Conservation (phyloP, 2,329 filamentous ascomycete species). For the Blastomyces silverae region DNA sequence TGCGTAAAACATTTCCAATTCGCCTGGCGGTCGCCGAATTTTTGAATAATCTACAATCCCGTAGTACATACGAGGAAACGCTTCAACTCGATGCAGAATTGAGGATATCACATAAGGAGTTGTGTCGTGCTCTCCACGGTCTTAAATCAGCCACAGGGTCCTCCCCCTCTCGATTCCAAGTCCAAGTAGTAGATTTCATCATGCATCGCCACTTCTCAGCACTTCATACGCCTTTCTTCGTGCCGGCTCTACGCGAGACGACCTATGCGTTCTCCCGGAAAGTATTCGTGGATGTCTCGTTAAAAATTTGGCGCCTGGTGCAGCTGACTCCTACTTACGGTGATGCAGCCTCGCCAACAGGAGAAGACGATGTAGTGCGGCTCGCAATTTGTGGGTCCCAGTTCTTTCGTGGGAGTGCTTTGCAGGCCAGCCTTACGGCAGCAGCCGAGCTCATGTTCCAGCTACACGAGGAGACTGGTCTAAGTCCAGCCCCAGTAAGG, state of each 20-base stretch:
- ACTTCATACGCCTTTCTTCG: conserved; percentile 30
- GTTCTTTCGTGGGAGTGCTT: conserved; percentile 20
- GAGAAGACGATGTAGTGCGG: conserved; percentile 34
- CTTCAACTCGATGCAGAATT: conserved; percentile 46
- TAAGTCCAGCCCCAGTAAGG: conserved; percentile 26
- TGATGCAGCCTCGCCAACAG: conserved; percentile 8
- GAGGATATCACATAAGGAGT: conserved; percentile 38
- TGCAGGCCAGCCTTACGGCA: conserved; percentile 25
- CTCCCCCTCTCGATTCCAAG: conserved; percentile 22
- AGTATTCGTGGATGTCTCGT: conserved; percentile 43
- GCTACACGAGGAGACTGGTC: conserved; percentile 27
- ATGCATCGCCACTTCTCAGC: conserved; percentile 27
- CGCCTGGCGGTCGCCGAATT: conserved; percentile 43
- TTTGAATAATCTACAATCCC: conserved; percentile 44
- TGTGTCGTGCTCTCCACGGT: conserved; percentile 30
- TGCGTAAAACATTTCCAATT: conserved; percentile 41
- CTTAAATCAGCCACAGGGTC: conserved; percentile 10
- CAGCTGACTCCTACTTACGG: conserved; percentile 25
- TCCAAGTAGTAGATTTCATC: conserved; percentile 25
- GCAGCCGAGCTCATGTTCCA: conserved; percentile 26
- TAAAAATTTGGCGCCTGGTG: conserved; percentile 43
- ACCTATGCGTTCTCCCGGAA: conserved; percentile 46
- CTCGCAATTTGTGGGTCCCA: conserved; percentile 37
- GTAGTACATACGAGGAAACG: conserved; percentile 45
- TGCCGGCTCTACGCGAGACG: conserved; percentile 21